phyloP scores from a whole-genome alignment of 78 protist genomes.

The Parvularia atlantis region DNA sequence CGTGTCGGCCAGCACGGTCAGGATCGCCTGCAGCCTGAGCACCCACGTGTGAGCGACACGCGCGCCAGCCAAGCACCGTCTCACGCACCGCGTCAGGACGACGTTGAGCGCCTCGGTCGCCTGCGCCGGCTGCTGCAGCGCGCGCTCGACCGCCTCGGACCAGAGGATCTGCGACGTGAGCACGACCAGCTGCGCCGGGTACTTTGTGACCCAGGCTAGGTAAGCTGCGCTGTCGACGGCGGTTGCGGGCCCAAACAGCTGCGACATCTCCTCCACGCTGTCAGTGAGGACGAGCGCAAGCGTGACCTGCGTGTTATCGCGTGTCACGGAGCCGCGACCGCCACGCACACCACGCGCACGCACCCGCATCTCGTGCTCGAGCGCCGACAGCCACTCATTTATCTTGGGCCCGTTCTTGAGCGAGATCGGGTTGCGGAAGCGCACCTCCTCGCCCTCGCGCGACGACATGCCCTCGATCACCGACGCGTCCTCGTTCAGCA shows the following conservation, averaged over 20 bases:
- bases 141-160: conserved; percentile 36
- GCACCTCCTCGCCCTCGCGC: conserved; percentile 77
- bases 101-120: background rate
- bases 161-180: conserved; percentile 56
- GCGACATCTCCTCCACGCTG: background rate
- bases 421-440: conserved; percentile 47
- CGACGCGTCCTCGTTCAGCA: background rate
- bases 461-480: no score
- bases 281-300: no score
- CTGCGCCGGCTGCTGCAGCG: background rate
- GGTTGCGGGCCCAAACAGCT: background rate
- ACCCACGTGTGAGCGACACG: no score
- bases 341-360: background rate
- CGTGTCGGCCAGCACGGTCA: conserved; percentile 57
- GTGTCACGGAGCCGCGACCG: background rate
- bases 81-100: background rate
- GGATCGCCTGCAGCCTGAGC: conserved; percentile 13
- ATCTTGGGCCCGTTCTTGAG: conserved; percentile 26
- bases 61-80: no score
- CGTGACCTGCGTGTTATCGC: no score
- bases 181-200: conserved; percentile 68
- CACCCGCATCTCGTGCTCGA: conserved; percentile 66
- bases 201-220: conserved; percentile 54
- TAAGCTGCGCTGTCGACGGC: no score
- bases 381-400: conserved; percentile 68